These are phyloP conservation scores for Pilaira anomala DNA, from an alignment of 192 early-diverging fungal genomes.

Conservation along the genomic window DNA sequence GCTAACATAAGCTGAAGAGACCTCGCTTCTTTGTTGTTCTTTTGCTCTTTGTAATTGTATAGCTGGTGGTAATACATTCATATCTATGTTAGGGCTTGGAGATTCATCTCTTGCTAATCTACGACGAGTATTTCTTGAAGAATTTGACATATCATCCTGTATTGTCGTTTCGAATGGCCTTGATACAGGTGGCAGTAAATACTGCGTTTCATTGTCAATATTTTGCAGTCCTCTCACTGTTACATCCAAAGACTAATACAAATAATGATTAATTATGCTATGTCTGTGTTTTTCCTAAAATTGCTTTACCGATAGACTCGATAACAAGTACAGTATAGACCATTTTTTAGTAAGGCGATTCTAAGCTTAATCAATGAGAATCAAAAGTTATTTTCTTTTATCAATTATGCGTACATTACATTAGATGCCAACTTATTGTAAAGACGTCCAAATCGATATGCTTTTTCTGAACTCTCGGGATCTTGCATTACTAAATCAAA, in stretches of 20 bases:
- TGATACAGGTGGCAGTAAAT: slow-evolving; percentile 16
- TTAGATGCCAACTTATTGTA: slow-evolving; percentile 51
- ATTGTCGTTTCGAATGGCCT: slow-evolving; percentile 7
- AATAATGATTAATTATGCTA: slow-evolving; percentile 20
- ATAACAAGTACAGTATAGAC: slow-evolving; percentile 55
- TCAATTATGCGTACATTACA: slow-evolving; percentile 22
- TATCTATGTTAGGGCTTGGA: background rate
- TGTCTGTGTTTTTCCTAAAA: no score
- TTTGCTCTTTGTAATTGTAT: slow-evolving; percentile 22
- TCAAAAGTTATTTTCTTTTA: background rate
- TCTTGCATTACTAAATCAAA: slow-evolving; percentile 48
- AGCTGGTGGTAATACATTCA: slow-evolving; percentile 12
- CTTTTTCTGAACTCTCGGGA: slow-evolving; percentile 45
- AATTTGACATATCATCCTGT: background rate
- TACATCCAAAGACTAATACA: background rate
- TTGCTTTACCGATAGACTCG: no score
- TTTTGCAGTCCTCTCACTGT: slow-evolving; percentile 8
- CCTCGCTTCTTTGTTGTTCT: background rate
- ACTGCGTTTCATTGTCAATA: slow-evolving; percentile 26
- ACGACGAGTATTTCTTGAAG: slow-evolving; percentile 24
- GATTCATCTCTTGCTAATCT: slow-evolving; percentile 4
- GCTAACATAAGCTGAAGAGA: slow-evolving; percentile 31
- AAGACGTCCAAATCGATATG: slow-evolving; percentile 59
- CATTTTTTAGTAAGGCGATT: slow-evolving; percentile 51
- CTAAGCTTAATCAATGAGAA: slow-evolving; percentile 25